Conservation (phyloP, 2,329 filamentous ascomycete species). For the Colletotrichum nymphaeae region DNA sequence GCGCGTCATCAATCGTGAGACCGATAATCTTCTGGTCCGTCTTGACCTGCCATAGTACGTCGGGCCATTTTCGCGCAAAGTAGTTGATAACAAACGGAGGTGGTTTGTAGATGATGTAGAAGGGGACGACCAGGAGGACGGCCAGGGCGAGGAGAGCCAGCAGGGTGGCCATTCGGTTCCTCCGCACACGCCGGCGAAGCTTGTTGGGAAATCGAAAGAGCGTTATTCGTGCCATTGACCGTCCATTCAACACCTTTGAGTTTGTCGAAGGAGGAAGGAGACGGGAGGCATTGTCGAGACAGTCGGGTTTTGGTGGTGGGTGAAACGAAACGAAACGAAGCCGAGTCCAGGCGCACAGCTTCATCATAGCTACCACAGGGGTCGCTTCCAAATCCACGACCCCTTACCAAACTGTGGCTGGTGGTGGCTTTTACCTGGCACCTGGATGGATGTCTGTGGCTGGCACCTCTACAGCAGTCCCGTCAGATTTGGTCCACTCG, state of each 20-base stretch:
- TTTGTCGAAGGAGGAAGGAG: slow-evolving; percentile 6
- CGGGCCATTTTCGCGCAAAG: slow-evolving; percentile 78
- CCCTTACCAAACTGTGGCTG: background rate
- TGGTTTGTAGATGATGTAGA: slow-evolving; percentile 76
- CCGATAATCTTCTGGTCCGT: slow-evolving; percentile 75
- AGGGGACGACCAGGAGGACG: slow-evolving; percentile 49
- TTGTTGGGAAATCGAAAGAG: slow-evolving; percentile 67
- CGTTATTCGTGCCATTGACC: slow-evolving; percentile 47
- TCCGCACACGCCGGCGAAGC: slow-evolving; percentile 67
- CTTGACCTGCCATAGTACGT: slow-evolving; percentile 79
- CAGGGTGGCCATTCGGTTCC: slow-evolving; percentile 68
- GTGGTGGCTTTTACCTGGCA: background rate
- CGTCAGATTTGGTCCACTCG: background rate
- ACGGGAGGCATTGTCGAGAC: background rate
- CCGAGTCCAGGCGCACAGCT: slow-evolving; percentile 17
- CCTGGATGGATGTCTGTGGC: background rate
- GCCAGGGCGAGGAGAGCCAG: slow-evolving; percentile 52
- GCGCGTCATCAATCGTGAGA: slow-evolving; percentile 88
- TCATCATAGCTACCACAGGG: slow-evolving; percentile 21
- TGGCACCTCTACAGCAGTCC: background rate
- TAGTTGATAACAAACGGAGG: slow-evolving; percentile 77
- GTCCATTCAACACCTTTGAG: slow-evolving; percentile 13
- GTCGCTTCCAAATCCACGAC: slow-evolving; percentile 1
- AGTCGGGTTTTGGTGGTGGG: background rate
- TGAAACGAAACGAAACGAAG: slow-evolving; percentile 25